Evolutionary conservation across 2,329 filamentous ascomycete species (phyloP).

Genomic region (Ceratocystis papillata): DNA sequence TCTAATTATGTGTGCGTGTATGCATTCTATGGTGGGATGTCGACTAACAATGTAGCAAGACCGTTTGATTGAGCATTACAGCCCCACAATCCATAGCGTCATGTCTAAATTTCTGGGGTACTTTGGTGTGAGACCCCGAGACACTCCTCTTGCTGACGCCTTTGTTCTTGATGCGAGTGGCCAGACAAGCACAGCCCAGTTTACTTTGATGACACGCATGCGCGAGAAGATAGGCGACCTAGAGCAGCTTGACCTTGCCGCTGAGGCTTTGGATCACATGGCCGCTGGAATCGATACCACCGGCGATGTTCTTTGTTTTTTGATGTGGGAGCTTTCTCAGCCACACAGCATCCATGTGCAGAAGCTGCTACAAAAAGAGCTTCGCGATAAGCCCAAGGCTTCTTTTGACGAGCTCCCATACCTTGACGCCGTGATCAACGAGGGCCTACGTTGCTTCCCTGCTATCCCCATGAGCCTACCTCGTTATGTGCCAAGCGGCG

Average conservation of each 20-base stretch:
- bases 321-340: slow-evolving; percentile 61
- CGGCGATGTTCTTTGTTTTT: slow-evolving; percentile 56
- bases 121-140: slow-evolving; percentile 43
- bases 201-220: slow-evolving; percentile 50
- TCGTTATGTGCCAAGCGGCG: slow-evolving; percentile 45
- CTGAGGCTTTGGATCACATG: slow-evolving; percentile 62
- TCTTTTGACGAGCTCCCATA: slow-evolving; percentile 44
- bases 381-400: slow-evolving; percentile 34
- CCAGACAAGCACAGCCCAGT: slow-evolving; percentile 38
- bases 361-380: slow-evolving; percentile 42
- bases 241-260: slow-evolving; percentile 46
- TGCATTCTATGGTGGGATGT: not conserved
- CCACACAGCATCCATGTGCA: slow-evolving; percentile 45
- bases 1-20: not conserved
- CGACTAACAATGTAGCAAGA: slow-evolving; percentile 36
- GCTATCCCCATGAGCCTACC: slow-evolving; percentile 59
- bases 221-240: slow-evolving; percentile 40
- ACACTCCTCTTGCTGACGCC: slow-evolving; percentile 47
- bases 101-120: slow-evolving; percentile 37
- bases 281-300: slow-evolving; percentile 62
- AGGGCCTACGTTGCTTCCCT: slow-evolving; percentile 52
- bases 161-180: slow-evolving; percentile 46
- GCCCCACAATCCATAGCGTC: slow-evolving; percentile 41
- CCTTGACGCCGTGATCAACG: slow-evolving; percentile 53
- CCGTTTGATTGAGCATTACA: slow-evolving; percentile 49